A percentile compares a stretch with the other conserved stretches of the same genome.
Conservation (phyloP, 768 basidiomycete genomes). For the Xerocomus brunneocitrinus region DNA sequence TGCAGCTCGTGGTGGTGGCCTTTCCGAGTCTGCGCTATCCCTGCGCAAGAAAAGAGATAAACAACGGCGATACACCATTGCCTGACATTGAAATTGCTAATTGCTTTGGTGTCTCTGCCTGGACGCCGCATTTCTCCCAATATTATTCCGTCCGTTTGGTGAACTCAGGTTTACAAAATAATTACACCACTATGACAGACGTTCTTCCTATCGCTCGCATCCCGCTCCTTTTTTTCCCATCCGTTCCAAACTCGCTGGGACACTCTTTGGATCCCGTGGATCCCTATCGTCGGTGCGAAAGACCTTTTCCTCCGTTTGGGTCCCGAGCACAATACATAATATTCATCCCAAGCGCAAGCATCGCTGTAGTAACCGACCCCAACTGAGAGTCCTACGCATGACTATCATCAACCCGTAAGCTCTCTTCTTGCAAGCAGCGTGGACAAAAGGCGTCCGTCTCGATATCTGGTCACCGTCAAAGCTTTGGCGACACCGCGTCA, state of each 20-base stretch:
- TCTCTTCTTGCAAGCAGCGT: constrained; percentile 17
- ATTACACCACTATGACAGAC: constrained; percentile 25
- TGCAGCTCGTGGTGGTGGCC: not conserved
- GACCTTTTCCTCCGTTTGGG: not conserved
- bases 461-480: constrained; percentile 30
- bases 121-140: not conserved
- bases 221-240: constrained; percentile 1
- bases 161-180: constrained; percentile 30
- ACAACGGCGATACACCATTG: not conserved
- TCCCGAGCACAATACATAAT: constrained; percentile 8
- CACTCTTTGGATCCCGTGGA: not conserved
- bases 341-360: constrained; percentile 10
- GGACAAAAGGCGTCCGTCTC: constrained; percentile 35
- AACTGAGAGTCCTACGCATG: constrained; percentile 11
- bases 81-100: constrained; percentile 16
- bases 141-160: constrained; percentile 18
- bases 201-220: constrained; percentile 7
- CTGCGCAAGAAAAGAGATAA: constrained; percentile 6
- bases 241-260: not conserved
- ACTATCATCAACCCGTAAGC: constrained; percentile 1
- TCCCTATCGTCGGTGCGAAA: not conserved
- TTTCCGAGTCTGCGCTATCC: not conserved
- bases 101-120: constrained; percentile 3
- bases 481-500: constrained; percentile 1
- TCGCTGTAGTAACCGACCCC: constrained; percentile 19